Base-by-base conservation (phyloP, 1,284 basidiomycete genomes). In the Trichosporon ovoides region DNA sequence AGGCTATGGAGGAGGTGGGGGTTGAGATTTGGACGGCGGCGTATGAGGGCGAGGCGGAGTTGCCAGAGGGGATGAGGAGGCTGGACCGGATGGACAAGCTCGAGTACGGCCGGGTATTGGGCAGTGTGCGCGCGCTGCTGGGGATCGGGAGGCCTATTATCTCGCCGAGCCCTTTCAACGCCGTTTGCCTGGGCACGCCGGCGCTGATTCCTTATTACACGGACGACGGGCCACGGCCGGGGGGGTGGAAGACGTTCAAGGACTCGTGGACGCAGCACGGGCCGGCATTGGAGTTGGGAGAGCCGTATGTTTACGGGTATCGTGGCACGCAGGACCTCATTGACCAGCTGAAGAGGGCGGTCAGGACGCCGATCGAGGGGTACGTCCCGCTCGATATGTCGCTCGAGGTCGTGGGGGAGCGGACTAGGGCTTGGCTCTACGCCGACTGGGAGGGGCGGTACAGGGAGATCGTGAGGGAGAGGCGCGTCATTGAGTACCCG, bases 231-330 rank as follows among this genome's bases (percentile, higher is more conserved):
- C 46, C 48, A 13, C 14, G 13, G 5, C 38, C 48, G 18, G 19
- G 13, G 2, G 55, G 55, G 0, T 53, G 55, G 53, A 13, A 37
- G 16, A n/a, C 24, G 22, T 61, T 43, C 36, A 22, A n/a, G 22
- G 34, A n/a, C 37, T 19, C 6, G 7, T 36, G 48, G 22, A 18
- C 20, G 10, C 75, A 77, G 57, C 73, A 75, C 56, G 74, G 73
- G 12, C 73, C 73, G 18, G 71, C 70, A 1, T 56, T 65, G 16
- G 52, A 52, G 1, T 52, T 75, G 18, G 74, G 73, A 35, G 62
- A 68, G 31, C 75, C 75, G 9, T 75, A 72, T 53, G 73, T 72
- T 9, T 76, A 76, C 59, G 58, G 60, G 5, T 74, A 76, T 58
- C 60, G 63, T 14, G 71, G 71, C 55, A 62, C 65, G 35, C 68